Percentiles rank a stretch among this genome's conserved stretches.
Evolutionary conservation across 495 filamentous ascomycete genomes (phyloP).

Genomic region (Apodospora peruviana): DNA sequence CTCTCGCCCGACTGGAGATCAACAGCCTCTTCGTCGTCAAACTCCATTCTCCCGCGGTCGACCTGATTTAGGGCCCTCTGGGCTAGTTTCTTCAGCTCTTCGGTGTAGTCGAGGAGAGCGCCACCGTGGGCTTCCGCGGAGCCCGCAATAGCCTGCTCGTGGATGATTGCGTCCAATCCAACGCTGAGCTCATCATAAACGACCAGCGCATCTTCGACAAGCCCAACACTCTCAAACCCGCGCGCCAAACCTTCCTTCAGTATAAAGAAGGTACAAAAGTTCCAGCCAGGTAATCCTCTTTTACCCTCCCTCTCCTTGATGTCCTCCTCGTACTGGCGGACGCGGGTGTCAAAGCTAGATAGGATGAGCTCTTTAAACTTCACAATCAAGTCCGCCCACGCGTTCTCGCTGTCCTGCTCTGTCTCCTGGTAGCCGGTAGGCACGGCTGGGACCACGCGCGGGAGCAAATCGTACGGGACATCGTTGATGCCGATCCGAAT

Average conservation of each 20-base stretch:
- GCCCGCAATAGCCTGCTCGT: constrained; percentile 59
- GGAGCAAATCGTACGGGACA: constrained; percentile 51
- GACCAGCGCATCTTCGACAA: constrained; percentile 90
- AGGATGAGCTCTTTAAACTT: constrained; percentile 87
- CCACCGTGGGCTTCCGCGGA: constrained; percentile 55
- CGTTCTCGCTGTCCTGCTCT: constrained; percentile 61
- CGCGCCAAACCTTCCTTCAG: constrained; percentile 90
- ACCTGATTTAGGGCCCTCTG: constrained; percentile 40
- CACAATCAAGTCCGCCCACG: constrained; percentile 75
- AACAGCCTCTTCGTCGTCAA: constrained; percentile 40
- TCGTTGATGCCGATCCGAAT: constrained; percentile 66
- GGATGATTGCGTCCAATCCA: constrained; percentile 74
- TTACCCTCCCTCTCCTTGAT: constrained; percentile 91
- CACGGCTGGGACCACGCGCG: constrained; percentile 50
- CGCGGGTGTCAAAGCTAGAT: constrained; percentile 82
- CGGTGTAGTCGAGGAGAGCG: constrained; percentile 61
- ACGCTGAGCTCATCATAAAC: constrained; percentile 89
- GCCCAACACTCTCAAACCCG: constrained; percentile 91
- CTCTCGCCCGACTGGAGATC: constrained; percentile 39
- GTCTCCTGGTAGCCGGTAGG: constrained; percentile 57
- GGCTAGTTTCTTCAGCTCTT: constrained; percentile 59
- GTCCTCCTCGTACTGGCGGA: constrained; percentile 94
- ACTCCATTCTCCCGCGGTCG: constrained; percentile 24
- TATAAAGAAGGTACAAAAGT: constrained; percentile 98
- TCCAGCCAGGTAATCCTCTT: constrained; percentile 88